Evolutionary conservation across 495 filamentous ascomycete genomes (phyloP).

Genomic region (Parathielavia appendiculata): DNA sequence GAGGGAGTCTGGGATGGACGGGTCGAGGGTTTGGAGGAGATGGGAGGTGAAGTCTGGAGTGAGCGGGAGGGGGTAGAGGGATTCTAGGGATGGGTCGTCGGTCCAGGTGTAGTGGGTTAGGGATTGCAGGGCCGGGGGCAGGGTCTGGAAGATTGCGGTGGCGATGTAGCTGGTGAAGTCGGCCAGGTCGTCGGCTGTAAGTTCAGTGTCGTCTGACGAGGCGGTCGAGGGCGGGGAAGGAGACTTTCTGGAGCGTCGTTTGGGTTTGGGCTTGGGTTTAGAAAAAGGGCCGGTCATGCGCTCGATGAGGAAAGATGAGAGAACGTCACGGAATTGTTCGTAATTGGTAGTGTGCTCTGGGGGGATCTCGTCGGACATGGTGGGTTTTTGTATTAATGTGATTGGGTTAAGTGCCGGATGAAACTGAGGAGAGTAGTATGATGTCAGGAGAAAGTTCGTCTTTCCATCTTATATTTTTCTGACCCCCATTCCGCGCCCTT

Average conservation of each 20-base stretch:
- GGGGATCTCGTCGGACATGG: constrained; percentile 12
- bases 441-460: background rate
- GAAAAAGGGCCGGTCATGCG: constrained; percentile 43
- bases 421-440: background rate
- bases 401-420: background rate
- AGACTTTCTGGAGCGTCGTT: constrained; percentile 37
- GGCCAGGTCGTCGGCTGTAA: constrained; percentile 60
- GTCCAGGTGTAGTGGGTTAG: constrained; percentile 55
- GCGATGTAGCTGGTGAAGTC: constrained; percentile 77
- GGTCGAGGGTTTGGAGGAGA: constrained; percentile 38
- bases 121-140: constrained; percentile 56
- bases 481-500: too few relatives aligned
- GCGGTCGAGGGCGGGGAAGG: constrained; percentile 17
- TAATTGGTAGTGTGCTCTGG: constrained; percentile 51
- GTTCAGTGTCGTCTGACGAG: constrained; percentile 14
- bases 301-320: constrained; percentile 43
- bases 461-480: too few relatives aligned
- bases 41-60: constrained; percentile 29
- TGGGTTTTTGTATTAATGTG: background rate
- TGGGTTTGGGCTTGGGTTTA: constrained; percentile 41
- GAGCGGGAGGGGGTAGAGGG: constrained; percentile 43
- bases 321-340: constrained; percentile 63
- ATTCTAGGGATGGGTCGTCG: constrained; percentile 43
- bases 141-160: constrained; percentile 57
- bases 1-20: constrained; percentile 59